Evolutionary conservation across 805 yeast species (phyloP).

Genomic region (Lachancea dasiensis): DNA sequence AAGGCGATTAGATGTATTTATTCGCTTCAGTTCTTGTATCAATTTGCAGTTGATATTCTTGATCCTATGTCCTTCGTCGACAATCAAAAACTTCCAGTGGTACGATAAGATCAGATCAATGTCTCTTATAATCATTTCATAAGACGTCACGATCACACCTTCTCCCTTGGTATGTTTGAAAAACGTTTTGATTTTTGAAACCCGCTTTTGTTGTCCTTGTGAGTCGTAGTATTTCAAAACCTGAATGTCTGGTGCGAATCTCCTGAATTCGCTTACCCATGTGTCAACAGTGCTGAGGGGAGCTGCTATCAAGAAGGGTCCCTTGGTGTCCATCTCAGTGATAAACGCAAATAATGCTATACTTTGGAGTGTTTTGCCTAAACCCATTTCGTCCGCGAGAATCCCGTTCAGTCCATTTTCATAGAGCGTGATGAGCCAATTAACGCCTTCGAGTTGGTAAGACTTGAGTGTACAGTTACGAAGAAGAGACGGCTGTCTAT

Average conservation of each 20-base stretch:
- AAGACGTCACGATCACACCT: slow-evolving; percentile 70
- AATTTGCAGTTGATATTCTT: slow-evolving; percentile 78
- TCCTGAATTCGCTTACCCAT: slow-evolving; percentile 70
- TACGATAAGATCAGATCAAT: slow-evolving; percentile 44
- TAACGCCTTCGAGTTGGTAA: slow-evolving; percentile 84
- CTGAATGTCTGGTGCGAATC: slow-evolving; percentile 66
- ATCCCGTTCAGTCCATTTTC: slow-evolving; percentile 95
- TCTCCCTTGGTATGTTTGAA: slow-evolving; percentile 34
- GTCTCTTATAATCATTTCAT: slow-evolving; percentile 74
- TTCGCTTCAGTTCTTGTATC: slow-evolving; percentile 62
- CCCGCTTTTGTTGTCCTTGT: slow-evolving; percentile 38
- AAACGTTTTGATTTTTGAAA: slow-evolving; percentile 34
- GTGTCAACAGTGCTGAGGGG: slow-evolving; percentile 82
- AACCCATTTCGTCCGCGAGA: slow-evolving; percentile 95
- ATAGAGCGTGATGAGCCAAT: slow-evolving; percentile 82
- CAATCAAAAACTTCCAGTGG: slow-evolving; percentile 78
- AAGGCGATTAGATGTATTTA: slow-evolving; percentile 63
- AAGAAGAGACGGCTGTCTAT: slow-evolving; percentile 49
- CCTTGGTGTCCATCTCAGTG: slow-evolving; percentile 68
- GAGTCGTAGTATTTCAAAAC: slow-evolving; percentile 60
- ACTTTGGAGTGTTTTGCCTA: slow-evolving; percentile 90
- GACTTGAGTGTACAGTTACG: slow-evolving; percentile 62
- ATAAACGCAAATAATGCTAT: slow-evolving; percentile 72
- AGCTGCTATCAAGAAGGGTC: slow-evolving; percentile 74
- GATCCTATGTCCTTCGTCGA: slow-evolving; percentile 93